Evolutionary conservation across 2,329 filamentous ascomycete genomes (phyloP).

Genomic region (Cytospora paraplurivora): DNA sequence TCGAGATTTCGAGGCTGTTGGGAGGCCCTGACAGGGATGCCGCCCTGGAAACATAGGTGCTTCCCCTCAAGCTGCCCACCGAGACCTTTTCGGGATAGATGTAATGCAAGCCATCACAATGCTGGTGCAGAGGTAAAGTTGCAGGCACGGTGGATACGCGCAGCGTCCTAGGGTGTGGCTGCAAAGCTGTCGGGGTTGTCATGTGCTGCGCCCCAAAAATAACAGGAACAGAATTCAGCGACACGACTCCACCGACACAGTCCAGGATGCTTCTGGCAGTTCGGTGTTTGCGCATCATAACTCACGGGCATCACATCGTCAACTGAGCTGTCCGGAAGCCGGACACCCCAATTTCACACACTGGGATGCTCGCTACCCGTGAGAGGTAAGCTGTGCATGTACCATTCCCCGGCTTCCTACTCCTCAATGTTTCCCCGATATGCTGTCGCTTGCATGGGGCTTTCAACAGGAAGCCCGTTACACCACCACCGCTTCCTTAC

Average conservation of each 20-base stretch:
- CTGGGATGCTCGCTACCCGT: not conserved
- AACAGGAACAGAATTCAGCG: slow-evolving; percentile 9
- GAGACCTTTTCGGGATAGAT: slow-evolving; percentile 16
- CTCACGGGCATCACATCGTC: slow-evolving; percentile 11
- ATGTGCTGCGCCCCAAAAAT: not conserved
- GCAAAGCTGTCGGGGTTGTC: slow-evolving; percentile 1
- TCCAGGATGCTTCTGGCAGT: slow-evolving; percentile 14
- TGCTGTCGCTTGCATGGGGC: not conserved
- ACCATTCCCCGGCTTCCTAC: not conserved
- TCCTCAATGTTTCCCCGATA: not conserved
- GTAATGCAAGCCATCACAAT: slow-evolving; percentile 1
- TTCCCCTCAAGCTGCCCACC: slow-evolving; percentile 6
- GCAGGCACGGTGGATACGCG: not conserved
- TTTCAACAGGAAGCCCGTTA: not conserved
- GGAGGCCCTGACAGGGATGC: slow-evolving; percentile 13
- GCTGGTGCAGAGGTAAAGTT: not conserved
- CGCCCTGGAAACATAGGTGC: not conserved
- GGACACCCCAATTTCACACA: not conserved
- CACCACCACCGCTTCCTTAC: not conserved
- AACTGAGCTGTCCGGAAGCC: not conserved
- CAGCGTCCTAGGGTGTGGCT: not conserved
- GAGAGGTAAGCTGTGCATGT: not conserved
- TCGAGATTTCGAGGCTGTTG: slow-evolving; percentile 9
- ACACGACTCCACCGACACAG: not conserved
- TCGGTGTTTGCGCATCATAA: slow-evolving; percentile 10